Evolutionary conservation across 208 protist species (phyloP).

Genomic region (Leishmania arabica): DNA sequence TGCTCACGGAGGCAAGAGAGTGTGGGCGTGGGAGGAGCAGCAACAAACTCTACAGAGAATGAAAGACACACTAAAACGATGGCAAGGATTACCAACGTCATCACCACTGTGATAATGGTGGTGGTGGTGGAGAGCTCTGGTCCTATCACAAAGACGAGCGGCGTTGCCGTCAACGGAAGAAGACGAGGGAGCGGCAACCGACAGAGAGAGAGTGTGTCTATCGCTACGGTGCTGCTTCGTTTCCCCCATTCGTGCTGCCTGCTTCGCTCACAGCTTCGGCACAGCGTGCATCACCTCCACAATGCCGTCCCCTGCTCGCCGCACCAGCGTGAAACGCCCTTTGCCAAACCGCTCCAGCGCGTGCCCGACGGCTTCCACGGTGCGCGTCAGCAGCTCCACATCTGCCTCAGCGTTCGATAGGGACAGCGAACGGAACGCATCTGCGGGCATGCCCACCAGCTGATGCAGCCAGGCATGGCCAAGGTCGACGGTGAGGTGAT

Average conservation of each 20-base stretch:
- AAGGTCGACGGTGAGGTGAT: slow-evolving; percentile 50
- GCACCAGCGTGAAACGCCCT: slow-evolving; percentile 43
- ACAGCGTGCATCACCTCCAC: slow-evolving; percentile 50
- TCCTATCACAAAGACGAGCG: background rate
- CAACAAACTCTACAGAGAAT: background rate
- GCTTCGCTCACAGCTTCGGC: slow-evolving; percentile 2
- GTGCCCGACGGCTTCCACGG: slow-evolving; percentile 47
- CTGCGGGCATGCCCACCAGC: slow-evolving; percentile 57
- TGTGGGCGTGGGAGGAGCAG: background rate
- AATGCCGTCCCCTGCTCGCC: slow-evolving; percentile 36
- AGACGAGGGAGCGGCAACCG: background rate
- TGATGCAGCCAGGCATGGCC: slow-evolving; percentile 66
- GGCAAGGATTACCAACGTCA: background rate
- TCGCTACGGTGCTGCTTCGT: background rate
- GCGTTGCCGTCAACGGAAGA: background rate
- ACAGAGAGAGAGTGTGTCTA: background rate
- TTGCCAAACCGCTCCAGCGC: slow-evolving; percentile 57
- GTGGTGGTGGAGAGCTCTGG: background rate
- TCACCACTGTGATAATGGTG: background rate
- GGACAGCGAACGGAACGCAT: slow-evolving; percentile 46
- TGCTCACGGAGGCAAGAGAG: background rate
- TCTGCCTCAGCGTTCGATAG: slow-evolving; percentile 29
- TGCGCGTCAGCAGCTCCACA: slow-evolving; percentile 31
- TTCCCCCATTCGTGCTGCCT: background rate
- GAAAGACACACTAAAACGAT: background rate